These are phyloP conservation scores for Irineochytrium annulatum DNA, from an alignment of 192 early-diverging fungal species.

Conservation along the genomic window DNA sequence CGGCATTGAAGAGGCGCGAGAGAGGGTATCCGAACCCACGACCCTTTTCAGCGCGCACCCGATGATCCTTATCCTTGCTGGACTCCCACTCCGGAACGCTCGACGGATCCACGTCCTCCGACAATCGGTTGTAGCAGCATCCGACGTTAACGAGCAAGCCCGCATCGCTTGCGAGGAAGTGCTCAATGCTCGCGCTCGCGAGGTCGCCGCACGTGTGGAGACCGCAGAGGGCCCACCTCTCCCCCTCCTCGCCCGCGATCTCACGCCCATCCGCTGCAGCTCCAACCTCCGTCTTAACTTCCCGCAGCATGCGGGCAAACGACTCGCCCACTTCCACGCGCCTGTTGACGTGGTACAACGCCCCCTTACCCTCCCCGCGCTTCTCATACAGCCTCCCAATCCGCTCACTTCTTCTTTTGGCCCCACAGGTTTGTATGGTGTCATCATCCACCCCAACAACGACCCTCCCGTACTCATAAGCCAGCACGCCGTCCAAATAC, in stretches of 20 bases:
- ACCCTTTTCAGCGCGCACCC: not conserved
- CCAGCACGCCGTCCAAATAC: conserved; percentile 64
- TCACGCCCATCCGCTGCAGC: not conserved
- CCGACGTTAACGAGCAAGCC: conserved; percentile 62
- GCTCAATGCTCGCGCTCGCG: conserved; percentile 63
- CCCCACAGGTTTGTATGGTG: conserved; percentile 68
- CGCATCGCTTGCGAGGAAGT: conserved; percentile 41
- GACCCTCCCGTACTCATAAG: conserved; percentile 57
- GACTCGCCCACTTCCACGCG: conserved; percentile 25
- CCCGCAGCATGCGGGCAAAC: conserved; percentile 22
- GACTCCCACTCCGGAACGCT: not conserved
- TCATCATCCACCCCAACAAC: conserved; percentile 69
- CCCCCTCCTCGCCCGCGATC: not conserved
- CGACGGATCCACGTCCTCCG: conserved; percentile 35
- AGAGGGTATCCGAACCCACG: conserved; percentile 21
- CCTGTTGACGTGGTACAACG: conserved; percentile 32
- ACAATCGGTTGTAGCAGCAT: conserved; percentile 83
- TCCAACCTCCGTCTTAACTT: conserved; percentile 10
- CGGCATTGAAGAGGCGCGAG: conserved; percentile 5
- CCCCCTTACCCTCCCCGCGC: not conserved
- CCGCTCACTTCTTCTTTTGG: conserved; percentile 52
- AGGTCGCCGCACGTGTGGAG: conserved; percentile 84
- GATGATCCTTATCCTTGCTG: not conserved
- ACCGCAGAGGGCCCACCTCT: conserved; percentile 70
- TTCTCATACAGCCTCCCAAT: conserved; percentile 40